Evolutionary conservation across 75 land plant species (phyloP), one percentile per base, ranked within the genome.

Genomic region (Sequoia sempervirens): DNA sequence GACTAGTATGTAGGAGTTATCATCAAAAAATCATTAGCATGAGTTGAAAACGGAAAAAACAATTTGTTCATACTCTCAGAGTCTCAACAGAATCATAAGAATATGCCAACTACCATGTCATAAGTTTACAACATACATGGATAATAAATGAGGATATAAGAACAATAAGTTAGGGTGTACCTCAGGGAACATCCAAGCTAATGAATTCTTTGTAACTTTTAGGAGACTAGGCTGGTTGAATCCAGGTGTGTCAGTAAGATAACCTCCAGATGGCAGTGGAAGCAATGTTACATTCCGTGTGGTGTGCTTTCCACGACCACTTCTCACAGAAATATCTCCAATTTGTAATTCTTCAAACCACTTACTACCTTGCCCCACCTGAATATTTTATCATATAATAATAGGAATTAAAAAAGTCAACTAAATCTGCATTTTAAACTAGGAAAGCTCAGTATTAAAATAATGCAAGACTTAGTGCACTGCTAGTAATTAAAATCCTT

Each of bases 211-310:
- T 41, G 93, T 94, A 37, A 94, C 94, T 91, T 90, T 94, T 83
- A 89, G 41, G 86, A 97, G 88, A 88, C 90, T 91, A 40, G 98
- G 99, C 83, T 96, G 97, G 84, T 90, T 97, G 82, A 97, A 96
- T 5, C 99, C 99, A 78, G 99, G 98, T 81, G 96, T 97, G 87
- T 97, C 99, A 46, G 98, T 98, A 50, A 97, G 91, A 83, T 88
- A 92, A 18, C 97, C 99, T 83, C 93, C 96, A 84, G 84, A 93
- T 15, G 96, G 82, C 32, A 97, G 84, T 23, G 92, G 96, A 79
- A 97, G 92, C 72, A 97, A 90, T 30, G 99, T 93, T 36, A 97
- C 99, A 90, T 97, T 90, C 4, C 98, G 90, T 50, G 99, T 97
- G 37, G 96, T 97, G 82, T 97, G 99, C 88, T 95, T 93, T 52